phyloP scores from a whole-genome alignment of 1,139 yeast genomes.

The Debaryomyces psychrophilus region DNA sequence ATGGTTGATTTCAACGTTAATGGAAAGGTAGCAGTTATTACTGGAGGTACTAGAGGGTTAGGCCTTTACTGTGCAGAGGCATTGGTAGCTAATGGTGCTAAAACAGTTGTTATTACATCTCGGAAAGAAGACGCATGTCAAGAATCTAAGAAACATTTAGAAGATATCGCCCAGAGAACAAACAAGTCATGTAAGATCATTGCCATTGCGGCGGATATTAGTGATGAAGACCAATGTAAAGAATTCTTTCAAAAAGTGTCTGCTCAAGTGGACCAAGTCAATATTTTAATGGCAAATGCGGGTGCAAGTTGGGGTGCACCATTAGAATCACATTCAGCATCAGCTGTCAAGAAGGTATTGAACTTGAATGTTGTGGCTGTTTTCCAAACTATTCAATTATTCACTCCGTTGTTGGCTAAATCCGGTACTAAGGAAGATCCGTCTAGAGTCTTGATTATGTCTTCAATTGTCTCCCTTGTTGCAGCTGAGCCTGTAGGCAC shows the following conservation, averaged over 20 bases:
- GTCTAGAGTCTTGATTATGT: constrained; percentile 65
- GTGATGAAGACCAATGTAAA: constrained; percentile 53
- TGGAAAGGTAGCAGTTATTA: constrained; percentile 70
- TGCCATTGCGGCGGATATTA: constrained; percentile 64
- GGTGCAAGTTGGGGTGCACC: constrained; percentile 84
- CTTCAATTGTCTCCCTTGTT: constrained; percentile 57
- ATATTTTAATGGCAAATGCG: constrained; percentile 75
- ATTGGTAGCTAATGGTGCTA: constrained; percentile 64
- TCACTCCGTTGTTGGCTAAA: constrained; percentile 57
- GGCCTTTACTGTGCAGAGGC: constrained; percentile 73
- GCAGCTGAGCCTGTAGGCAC: constrained; percentile 57
- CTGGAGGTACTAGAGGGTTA: constrained; percentile 82
- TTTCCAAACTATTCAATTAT: constrained; percentile 65
- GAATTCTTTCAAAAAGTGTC: constrained; percentile 48
- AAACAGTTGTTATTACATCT: constrained; percentile 65
- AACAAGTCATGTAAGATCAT: constrained; percentile 49
- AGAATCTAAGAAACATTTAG: constrained; percentile 57
- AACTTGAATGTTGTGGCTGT: constrained; percentile 73
- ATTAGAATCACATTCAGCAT: constrained; percentile 61
- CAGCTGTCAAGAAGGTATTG: constrained; percentile 66
- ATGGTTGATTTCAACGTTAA: constrained; percentile 55
- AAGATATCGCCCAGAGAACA: constrained; percentile 45
- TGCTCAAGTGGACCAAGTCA: constrained; percentile 48
- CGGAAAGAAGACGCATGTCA: constrained; percentile 68
- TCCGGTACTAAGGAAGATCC: constrained; percentile 65